Evolutionary conservation across 75 land plant species (phyloP), one percentile per base, ranked within the genome.

Genomic region (Picea glauca): DNA sequence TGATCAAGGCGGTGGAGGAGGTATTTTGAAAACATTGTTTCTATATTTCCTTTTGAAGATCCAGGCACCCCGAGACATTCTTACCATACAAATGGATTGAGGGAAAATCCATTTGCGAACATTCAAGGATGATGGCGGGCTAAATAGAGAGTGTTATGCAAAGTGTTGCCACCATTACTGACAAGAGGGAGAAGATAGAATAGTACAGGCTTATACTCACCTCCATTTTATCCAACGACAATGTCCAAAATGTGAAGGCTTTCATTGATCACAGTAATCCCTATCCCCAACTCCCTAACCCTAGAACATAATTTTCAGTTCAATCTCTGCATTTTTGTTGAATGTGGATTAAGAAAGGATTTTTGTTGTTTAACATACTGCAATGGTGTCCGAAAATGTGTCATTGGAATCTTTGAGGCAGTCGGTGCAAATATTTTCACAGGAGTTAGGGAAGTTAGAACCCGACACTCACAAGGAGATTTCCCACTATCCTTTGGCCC

Each of bases 311-410:
- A 40, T 40, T 40, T 73, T 32, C 26, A 73, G 31, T 21, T 73
- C 33, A 5, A 23, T 32, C 61, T 73, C 33, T 5, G 33, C 4
- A 40, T 20, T 82, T 14, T 66, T 57, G 0, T 12, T 3, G 50
- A 32, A 78, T 59, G 3, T 79, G 50, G 59, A 73, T 76, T 40
- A 40, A 40, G 43, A 3, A 35, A 73, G 21, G 21, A 23, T 20
- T 54, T 2, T 18, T 67, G 68, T 65, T 17, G 13, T 40, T 60
- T 77, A 83, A 5, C 32, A 77, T 65, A 60, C 14, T 40, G 86
- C 84, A 96, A 98, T 94, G 87, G 87, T 96, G 62, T 94, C 99
- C 43, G 99, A 96, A 70, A 95, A 96, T 72, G 99, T 94, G 54
- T 93, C 99, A 3, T 70, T 96, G 61, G 95, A 92, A 38, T 93